These are phyloP conservation scores for Diaporthe ilicicola DNA, from an alignment of 2,329 filamentous ascomycete species.

Conservation along the genomic window DNA sequence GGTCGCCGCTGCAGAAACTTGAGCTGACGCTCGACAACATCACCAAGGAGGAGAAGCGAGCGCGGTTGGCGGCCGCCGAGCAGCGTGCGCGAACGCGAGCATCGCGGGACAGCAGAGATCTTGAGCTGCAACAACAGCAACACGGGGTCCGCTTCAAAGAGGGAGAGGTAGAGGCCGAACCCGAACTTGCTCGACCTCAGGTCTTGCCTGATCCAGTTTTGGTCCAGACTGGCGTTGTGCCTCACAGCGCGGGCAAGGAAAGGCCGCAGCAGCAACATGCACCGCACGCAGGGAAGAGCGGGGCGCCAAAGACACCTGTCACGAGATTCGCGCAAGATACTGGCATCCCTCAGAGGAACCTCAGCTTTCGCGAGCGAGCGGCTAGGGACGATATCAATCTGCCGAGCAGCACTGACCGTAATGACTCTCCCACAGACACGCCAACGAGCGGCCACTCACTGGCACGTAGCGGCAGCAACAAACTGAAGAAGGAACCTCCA, in stretches of 20 bases:
- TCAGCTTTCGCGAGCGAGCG: conserved; percentile 69
- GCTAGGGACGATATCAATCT: conserved; percentile 52
- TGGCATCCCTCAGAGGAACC: conserved; percentile 59
- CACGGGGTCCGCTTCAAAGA: conserved; percentile 47
- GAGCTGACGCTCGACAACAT: conserved; percentile 91
- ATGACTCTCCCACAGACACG: conserved; percentile 40
- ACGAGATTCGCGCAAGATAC: conserved; percentile 39
- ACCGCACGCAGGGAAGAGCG: conserved; percentile 38
- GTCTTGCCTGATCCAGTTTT: conserved; percentile 37
- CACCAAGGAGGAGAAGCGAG: conserved; percentile 94
- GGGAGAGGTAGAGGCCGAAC: conserved; percentile 36
- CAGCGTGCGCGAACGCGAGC: conserved; percentile 71
- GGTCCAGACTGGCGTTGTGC: conserved; percentile 39
- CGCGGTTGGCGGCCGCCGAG: conserved; percentile 84
- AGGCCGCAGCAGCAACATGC: conserved; percentile 40
- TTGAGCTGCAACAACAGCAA: conserved; percentile 38
- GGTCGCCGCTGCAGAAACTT: conserved; percentile 91
- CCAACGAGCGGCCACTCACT: conserved; percentile 48
- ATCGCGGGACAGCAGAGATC: conserved; percentile 41
- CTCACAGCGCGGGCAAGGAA: conserved; percentile 35
- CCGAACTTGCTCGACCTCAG: conserved; percentile 38
- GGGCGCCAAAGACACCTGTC: conserved; percentile 38
- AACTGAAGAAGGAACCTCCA: conserved; percentile 65
- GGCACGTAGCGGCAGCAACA: conserved; percentile 63
- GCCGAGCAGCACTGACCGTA: conserved; percentile 39